Conservation (phyloP, 2,329 filamentous ascomycete species). For the Cladophialophora bantiana region DNA sequence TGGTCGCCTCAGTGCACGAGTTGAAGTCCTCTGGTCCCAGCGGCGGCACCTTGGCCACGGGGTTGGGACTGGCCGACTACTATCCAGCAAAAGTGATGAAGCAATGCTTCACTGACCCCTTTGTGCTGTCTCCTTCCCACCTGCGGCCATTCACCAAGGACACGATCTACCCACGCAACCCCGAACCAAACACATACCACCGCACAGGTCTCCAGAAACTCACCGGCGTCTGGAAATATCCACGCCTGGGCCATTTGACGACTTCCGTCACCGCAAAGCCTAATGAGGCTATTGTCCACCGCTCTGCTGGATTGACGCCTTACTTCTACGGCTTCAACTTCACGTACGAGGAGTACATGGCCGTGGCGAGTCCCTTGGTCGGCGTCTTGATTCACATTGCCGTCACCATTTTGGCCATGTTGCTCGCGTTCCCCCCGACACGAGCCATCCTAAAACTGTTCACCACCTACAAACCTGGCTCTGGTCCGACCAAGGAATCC, state of each 20-base stretch:
- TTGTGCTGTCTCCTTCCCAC: conserved; percentile 45
- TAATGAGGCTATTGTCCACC: conserved; percentile 65
- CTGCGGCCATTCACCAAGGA: conserved; percentile 51
- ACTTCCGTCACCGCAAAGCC: conserved; percentile 60
- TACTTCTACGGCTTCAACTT: conserved; percentile 66
- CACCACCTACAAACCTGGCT: conserved; percentile 57
- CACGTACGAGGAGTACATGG: conserved; percentile 64
- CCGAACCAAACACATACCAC: conserved; percentile 47
- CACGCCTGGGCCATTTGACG: conserved; percentile 65
- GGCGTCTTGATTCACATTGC: conserved; percentile 59
- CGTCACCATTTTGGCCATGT: conserved; percentile 54
- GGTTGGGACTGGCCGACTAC: conserved; percentile 62
- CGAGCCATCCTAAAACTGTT: conserved; percentile 58
- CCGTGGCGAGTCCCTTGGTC: conserved; percentile 56
- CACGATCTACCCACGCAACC: conserved; percentile 59
- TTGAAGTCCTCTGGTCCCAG: conserved; percentile 60
- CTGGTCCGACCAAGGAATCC: conserved; percentile 56
- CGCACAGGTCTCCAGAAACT: conserved; percentile 50
- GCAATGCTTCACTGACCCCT: conserved; percentile 34
- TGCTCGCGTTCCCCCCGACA: conserved; percentile 60
- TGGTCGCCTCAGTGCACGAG: conserved; percentile 62
- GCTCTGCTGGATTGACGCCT: conserved; percentile 65
- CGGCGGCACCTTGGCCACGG: conserved; percentile 71
- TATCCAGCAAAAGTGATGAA: conserved; percentile 33
- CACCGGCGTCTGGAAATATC: conserved; percentile 61